Percentiles rank a stretch among this genome's conserved stretches.
Evolutionary conservation across 768 basidiomycete genomes (phyloP).

Genomic region (Tulasnella sp.): DNA sequence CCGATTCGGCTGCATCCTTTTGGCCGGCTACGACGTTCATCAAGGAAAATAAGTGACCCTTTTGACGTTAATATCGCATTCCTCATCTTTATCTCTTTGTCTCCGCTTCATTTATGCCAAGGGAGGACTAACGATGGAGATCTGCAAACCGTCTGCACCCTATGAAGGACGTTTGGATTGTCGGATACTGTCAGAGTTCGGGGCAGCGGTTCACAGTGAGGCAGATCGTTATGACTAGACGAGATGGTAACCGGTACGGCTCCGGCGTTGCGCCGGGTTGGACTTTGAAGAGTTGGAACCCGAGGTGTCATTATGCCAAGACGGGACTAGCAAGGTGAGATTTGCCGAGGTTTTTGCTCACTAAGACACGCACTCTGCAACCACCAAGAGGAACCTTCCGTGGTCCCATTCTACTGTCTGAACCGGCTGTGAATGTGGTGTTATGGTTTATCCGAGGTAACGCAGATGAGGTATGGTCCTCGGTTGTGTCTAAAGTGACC

Average conservation of each 20-base stretch:
- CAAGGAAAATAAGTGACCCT: too few species aligned
- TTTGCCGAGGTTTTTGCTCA: neutral
- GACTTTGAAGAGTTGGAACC: neutral
- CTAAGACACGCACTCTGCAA: neutral
- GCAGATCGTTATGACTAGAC: neutral
- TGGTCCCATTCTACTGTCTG: neutral
- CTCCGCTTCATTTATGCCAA: too few species aligned
- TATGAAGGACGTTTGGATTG: neutral
- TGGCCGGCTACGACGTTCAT: too few species aligned
- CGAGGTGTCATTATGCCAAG: conserved; percentile 9
- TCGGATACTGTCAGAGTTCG: neutral
- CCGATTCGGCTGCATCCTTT: too few species aligned
- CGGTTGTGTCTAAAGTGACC: neutral
- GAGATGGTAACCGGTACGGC: neutral
- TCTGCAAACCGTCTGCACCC: neutral
- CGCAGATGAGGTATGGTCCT: neutral
- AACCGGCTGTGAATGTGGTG: neutral
- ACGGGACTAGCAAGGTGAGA: neutral
- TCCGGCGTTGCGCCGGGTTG: neutral
- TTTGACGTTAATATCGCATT: too few species aligned
- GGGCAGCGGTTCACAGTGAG: neutral
- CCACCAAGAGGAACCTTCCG: neutral
- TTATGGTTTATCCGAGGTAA: neutral
- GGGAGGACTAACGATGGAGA: neutral
- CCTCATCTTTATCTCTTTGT: too few species aligned